Evolutionary conservation across 306 rosid genomes (phyloP).

Genomic region (Cicer chorassanicum): DNA sequence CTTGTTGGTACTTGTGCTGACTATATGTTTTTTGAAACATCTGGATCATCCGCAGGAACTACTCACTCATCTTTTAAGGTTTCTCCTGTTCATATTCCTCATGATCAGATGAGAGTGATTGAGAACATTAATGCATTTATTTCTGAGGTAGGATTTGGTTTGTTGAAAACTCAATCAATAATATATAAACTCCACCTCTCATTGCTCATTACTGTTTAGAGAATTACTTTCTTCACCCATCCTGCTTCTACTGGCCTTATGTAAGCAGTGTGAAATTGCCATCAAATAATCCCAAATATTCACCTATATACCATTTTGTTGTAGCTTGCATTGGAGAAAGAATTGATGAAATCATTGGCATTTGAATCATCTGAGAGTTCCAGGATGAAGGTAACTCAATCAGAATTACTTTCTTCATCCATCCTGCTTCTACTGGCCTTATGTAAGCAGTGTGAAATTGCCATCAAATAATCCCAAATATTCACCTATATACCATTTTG

Average conservation of each 20-base stretch:
- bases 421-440: conserved; percentile 24
- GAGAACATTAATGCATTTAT: conserved; percentile 80
- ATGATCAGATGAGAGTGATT: conserved; percentile 75
- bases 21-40: conserved; percentile 45
- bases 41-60: conserved; percentile 47
- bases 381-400: conserved; percentile 71
- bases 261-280: conserved; percentile 32
- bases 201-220: conserved; percentile 30
- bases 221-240: conserved; percentile 24
- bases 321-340: conserved; percentile 92
- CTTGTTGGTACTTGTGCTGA: not conserved
- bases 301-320: conserved; percentile 41
- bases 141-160: conserved; percentile 73
- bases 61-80: conserved; percentile 54
- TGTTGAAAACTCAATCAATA: conserved; percentile 11
- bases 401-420: conserved; percentile 24
- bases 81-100: conserved; percentile 68
- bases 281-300: conserved; percentile 25
- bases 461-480: conserved; percentile 19
- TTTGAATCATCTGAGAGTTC: conserved; percentile 79
- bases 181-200: not conserved
- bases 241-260: conserved; percentile 25
- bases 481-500: conserved; percentile 38
- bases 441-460: conserved; percentile 33
- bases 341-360: conserved; percentile 72